These are phyloP conservation scores for Amphichorda felina DNA, from an alignment of 2,329 filamentous ascomycete species.

Conservation along the genomic window DNA sequence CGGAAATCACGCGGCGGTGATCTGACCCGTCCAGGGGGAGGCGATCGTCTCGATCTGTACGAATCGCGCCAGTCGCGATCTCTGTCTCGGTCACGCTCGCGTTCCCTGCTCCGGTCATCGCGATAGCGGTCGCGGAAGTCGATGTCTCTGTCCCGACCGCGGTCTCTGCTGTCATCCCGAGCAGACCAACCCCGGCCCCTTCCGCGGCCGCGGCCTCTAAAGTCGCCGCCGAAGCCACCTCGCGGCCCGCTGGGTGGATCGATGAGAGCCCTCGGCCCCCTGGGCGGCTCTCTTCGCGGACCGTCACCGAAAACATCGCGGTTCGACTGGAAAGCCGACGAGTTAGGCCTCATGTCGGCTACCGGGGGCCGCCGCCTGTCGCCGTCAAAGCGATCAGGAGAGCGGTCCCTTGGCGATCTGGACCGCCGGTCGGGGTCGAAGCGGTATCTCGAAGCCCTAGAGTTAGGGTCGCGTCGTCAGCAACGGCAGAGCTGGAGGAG, in stretches of 20 bases:
- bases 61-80: constrained; percentile 33
- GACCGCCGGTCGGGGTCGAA: constrained; percentile 54
- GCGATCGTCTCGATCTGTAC: constrained; percentile 38
- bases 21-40: constrained; percentile 44
- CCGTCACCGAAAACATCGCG: constrained; percentile 46
- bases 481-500: not conserved
- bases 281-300: constrained; percentile 57
- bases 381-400: constrained; percentile 53
- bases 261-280: constrained; percentile 69
- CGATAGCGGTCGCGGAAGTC: constrained; percentile 49
- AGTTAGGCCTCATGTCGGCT: constrained; percentile 42
- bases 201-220: constrained; percentile 40
- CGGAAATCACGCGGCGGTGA: constrained; percentile 59
- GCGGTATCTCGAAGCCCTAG: constrained; percentile 43
- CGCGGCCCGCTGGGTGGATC: constrained; percentile 58
- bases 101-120: constrained; percentile 47
- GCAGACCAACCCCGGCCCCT: constrained; percentile 44
- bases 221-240: constrained; percentile 55
- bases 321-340: constrained; percentile 46
- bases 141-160: constrained; percentile 45
- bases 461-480: constrained; percentile 2
- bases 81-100: constrained; percentile 35
- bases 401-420: constrained; percentile 56
- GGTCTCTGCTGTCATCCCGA: constrained; percentile 50
- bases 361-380: constrained; percentile 63